A percentile compares a stretch with the other conserved stretches of the same genome.
These are phyloP conservation scores for Solanum microdontum DNA, from an alignment of 257 asterid genomes.

Conservation along the genomic window DNA sequence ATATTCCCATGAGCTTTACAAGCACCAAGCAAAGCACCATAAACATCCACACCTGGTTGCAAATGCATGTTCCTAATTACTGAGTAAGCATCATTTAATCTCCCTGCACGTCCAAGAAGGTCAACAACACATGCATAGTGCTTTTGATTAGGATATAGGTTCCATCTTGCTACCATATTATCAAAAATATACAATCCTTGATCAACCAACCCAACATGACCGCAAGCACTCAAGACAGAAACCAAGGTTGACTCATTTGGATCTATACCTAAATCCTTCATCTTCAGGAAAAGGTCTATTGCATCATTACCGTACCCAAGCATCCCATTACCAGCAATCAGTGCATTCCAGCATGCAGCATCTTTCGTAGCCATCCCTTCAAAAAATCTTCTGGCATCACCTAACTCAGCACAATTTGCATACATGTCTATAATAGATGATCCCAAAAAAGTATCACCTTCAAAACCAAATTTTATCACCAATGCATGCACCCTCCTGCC, in stretches of 20 bases:
- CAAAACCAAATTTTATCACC: slow-evolving; percentile 31
- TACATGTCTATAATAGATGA: slow-evolving; percentile 49
- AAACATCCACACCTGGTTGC: slow-evolving; percentile 25
- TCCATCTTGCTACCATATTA: slow-evolving; percentile 27
- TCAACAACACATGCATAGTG: slow-evolving; percentile 48
- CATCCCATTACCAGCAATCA: slow-evolving; percentile 48
- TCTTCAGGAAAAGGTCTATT: slow-evolving; percentile 19
- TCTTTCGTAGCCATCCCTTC: slow-evolving; percentile 30
- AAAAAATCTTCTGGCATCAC: slow-evolving; percentile 23
- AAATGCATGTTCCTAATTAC: slow-evolving; percentile 23
- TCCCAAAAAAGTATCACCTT: slow-evolving; percentile 35
- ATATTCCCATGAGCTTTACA: slow-evolving; percentile 32
- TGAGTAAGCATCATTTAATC: slow-evolving; percentile 31
- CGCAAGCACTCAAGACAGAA: slow-evolving; percentile 40
- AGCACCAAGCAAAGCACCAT: slow-evolving; percentile 36
- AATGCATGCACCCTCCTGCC: slow-evolving; percentile 40
- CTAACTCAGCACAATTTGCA: slow-evolving; percentile 32
- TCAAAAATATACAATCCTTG: slow-evolving; percentile 40
- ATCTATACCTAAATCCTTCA: slow-evolving; percentile 16
- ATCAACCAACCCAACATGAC: slow-evolving; percentile 37
- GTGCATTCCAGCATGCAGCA: slow-evolving; percentile 49
- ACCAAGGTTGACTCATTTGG: slow-evolving; percentile 45
- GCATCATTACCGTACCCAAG: slow-evolving; percentile 34
- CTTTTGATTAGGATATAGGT: slow-evolving; percentile 26
- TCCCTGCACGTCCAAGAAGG: slow-evolving; percentile 53